Evolutionary conservation across 257 asterid species (phyloP).

Genomic region (Petunia axillaris): DNA sequence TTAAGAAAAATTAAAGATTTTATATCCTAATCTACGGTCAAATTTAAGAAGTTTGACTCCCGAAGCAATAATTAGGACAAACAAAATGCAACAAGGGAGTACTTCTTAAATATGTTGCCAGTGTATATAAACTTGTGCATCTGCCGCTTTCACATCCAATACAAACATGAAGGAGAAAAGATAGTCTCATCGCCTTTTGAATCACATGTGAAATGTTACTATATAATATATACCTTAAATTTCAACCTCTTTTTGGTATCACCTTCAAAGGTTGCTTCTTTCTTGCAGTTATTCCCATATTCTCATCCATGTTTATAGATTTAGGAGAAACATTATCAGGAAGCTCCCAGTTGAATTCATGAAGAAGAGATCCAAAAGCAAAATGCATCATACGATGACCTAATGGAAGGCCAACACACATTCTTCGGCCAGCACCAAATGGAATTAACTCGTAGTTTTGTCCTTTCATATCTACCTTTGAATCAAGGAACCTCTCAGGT

Average conservation of each 20-base stretch:
- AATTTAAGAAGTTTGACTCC: no score
- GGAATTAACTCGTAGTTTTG: constrained; percentile 56
- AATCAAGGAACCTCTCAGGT: constrained; percentile 59
- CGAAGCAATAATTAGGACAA: no score
- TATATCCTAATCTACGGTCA: no score
- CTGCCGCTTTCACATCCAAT: no score
- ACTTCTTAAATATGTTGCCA: no score
- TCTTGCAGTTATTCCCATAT: constrained; percentile 51
- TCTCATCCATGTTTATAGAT: constrained; percentile 47
- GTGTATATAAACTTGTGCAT: no score
- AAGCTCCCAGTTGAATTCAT: constrained; percentile 56
- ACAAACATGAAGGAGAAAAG: no score
- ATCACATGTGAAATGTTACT: no score
- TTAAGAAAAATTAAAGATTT: no score
- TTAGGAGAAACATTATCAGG: constrained; percentile 31
- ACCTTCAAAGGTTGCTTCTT: constrained; percentile 52
- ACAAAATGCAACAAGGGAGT: no score
- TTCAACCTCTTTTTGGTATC: constrained; percentile 30
- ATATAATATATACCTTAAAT: no score
- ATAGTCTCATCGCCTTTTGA: no score
- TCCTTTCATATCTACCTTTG: constrained; percentile 49
- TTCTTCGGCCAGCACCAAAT: constrained; percentile 66
- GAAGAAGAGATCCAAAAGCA: constrained; percentile 57
- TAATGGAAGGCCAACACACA: constrained; percentile 56
- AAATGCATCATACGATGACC: constrained; percentile 62